Percentiles rank a stretch among this genome's conserved stretches.
Conservation (phyloP, 257 asterid genomes). For the Nicotiana obtusifolia region DNA sequence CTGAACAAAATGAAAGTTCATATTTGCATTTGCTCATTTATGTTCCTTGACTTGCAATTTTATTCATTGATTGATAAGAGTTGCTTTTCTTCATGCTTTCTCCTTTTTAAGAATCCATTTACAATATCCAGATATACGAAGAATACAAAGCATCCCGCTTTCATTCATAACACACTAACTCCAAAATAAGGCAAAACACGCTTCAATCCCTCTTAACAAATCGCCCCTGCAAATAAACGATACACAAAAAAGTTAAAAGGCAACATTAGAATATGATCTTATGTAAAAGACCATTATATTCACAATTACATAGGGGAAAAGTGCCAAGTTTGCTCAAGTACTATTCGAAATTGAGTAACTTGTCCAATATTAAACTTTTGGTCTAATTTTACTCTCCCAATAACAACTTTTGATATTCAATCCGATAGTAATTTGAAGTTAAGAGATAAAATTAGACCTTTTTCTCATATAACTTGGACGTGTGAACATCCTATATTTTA, state of each 20-base stretch:
- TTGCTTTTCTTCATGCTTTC: neutral
- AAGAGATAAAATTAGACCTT: neutral
- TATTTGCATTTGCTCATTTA: neutral
- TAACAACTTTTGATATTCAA: too few species aligned
- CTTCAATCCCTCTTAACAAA: constrained; percentile 70
- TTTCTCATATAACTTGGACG: neutral
- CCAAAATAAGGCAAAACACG: neutral
- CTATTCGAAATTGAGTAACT: neutral
- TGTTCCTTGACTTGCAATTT: neutral
- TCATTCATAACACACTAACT: neutral
- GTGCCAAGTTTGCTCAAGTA: neutral
- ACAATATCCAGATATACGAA: neutral
- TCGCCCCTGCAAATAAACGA: constrained; percentile 59
- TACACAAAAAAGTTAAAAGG: neutral
- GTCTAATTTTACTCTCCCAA: too few species aligned
- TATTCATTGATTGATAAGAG: neutral
- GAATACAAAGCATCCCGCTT: neutral
- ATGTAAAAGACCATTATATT: neutral
- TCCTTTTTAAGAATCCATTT: neutral
- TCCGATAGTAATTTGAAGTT: too few species aligned
- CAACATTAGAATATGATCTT: neutral
- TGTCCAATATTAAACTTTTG: too few species aligned
- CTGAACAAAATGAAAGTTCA: neutral
- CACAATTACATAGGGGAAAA: neutral
- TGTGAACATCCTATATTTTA: too few species aligned